Evolutionary conservation across 495 filamentous ascomycete genomes (phyloP), one percentile per base, ranked within the genome.

Genomic region (Penicillium pancosmium): DNA sequence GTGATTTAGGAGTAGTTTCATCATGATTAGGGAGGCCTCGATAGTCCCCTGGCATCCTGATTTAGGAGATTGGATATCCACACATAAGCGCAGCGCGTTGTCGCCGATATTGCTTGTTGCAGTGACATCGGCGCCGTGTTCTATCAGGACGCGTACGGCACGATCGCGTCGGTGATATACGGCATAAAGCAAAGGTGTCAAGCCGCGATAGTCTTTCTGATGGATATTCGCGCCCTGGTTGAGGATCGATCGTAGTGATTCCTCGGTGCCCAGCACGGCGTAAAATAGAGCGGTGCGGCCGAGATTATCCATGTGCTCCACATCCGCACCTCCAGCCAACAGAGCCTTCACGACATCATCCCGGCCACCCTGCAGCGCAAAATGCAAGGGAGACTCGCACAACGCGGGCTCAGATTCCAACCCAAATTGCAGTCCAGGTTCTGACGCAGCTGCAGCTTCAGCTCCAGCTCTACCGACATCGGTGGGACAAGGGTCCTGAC

Each of bases 281-380:
- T 48, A 48, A 10, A 48, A 48, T 27, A 48, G 9, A n/a, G 46
- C 46, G 46, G 46, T 48, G 46, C 46, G 46, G 9, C 19, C 46
- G 21, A 48, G 23, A 48, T 12, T 13, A n/a, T 48, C 46, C 21
- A 25, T 9, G 19, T 25, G 46, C 46, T 48, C 46, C 19, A 48
- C 46, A 27, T 48, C 46, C 10, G 46, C 46, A 27, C 46, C 46
- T 1, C 23, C 23, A 12, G 18, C 46, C 21, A 48, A 18, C 46
- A 48, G 23, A 27, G 23, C 46, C 46, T 48, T 48, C 19, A 48
- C 46, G 21, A 48, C n/a, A 23, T 48, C 46, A 48, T 48, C 46
- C 6, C 11, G 11, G 21, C 46, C 19, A n/a, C 46, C 15, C 46
- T 48, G 18, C 9, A 48, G 9, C 10, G 46, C 46, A 10, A 25